Conservation (phyloP, 495 filamentous ascomycete species). For the Xylaria flabelliformis region DNA sequence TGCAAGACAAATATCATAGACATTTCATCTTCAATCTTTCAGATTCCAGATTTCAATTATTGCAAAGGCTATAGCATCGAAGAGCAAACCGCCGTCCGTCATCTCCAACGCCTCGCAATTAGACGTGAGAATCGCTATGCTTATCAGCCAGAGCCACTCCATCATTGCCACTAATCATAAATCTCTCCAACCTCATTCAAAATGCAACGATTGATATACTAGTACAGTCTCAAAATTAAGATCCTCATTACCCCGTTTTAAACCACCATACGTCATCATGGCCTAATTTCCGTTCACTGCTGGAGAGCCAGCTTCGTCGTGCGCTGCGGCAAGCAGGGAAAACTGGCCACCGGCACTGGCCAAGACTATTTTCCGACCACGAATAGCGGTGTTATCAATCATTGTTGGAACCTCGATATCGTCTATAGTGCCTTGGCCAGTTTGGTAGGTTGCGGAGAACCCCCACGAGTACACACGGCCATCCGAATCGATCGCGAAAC, state of each 20-base stretch:
- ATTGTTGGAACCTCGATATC: slow-evolving; percentile 61
- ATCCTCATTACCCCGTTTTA: neutral
- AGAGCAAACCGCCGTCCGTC: neutral
- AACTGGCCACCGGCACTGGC: slow-evolving; percentile 71
- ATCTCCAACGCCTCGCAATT: neutral
- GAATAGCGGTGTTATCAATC: slow-evolving; percentile 65
- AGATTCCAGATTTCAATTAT: neutral
- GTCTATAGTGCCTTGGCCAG: slow-evolving; percentile 62
- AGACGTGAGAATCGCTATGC: neutral
- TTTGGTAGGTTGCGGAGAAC: slow-evolving; percentile 69
- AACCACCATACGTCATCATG: neutral
- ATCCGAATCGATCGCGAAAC: slow-evolving; percentile 59
- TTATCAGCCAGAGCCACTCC: neutral
- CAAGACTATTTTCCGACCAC: slow-evolving; percentile 57
- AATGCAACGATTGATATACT: slow-evolving; percentile 22
- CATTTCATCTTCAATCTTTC: neutral
- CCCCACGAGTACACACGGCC: slow-evolving; percentile 73
- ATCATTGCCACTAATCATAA: neutral
- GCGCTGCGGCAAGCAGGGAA: slow-evolving; percentile 55
- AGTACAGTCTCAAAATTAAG: slow-evolving; percentile 9
- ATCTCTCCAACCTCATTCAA: slow-evolving; percentile 1
- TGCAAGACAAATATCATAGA: neutral
- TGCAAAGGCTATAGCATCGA: neutral
- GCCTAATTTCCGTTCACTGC: slow-evolving; percentile 14
- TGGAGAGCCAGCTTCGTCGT: slow-evolving; percentile 5